Evolutionary conservation across 139 green algal species (phyloP).

Genomic region (Chlorella sp.): DNA sequence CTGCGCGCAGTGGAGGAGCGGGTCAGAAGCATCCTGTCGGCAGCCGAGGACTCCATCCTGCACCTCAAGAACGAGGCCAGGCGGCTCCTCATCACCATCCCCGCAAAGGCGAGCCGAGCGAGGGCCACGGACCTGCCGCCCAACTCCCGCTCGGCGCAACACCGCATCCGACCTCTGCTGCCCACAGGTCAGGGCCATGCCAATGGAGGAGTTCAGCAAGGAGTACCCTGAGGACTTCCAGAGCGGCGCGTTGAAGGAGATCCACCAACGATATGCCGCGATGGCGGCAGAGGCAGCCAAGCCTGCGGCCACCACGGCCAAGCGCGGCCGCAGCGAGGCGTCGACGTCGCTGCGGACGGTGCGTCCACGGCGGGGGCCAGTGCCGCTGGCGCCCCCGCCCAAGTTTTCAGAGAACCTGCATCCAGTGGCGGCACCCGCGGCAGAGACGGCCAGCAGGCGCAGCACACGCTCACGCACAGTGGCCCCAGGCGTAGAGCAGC

Average conservation of each 20-base stretch:
- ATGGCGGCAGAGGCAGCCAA: conserved; percentile 10
- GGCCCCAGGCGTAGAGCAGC: background rate
- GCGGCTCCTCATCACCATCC: conserved; percentile 24
- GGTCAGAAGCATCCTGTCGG: conserved; percentile 20
- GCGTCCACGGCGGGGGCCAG: background rate
- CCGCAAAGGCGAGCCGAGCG: conserved; percentile 17
- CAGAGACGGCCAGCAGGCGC: conserved; percentile 4
- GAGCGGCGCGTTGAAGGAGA: conserved; percentile 33
- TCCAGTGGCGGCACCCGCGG: background rate
- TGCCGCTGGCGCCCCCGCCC: conserved; percentile 1
- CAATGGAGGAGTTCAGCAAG: conserved; percentile 29
- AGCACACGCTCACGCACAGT: background rate
- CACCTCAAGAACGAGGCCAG: conserved; percentile 26
- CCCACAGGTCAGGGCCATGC: conserved; percentile 36
- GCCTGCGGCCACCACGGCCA: conserved; percentile 3
- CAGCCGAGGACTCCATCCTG: conserved; percentile 33
- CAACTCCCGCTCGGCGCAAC: background rate
- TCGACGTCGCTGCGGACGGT: conserved; percentile 27
- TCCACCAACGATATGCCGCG: conserved; percentile 25
- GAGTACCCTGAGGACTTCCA: conserved; percentile 38
- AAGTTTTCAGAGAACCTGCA: conserved; percentile 8
- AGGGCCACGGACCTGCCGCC: background rate
- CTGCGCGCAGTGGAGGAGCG: conserved; percentile 40
- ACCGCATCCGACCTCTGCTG: too few species aligned
- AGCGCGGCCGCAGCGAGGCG: conserved; percentile 17